phyloP scores from a whole-genome alignment of 2,329 filamentous ascomycete species.

The Alternaria sp. region DNA sequence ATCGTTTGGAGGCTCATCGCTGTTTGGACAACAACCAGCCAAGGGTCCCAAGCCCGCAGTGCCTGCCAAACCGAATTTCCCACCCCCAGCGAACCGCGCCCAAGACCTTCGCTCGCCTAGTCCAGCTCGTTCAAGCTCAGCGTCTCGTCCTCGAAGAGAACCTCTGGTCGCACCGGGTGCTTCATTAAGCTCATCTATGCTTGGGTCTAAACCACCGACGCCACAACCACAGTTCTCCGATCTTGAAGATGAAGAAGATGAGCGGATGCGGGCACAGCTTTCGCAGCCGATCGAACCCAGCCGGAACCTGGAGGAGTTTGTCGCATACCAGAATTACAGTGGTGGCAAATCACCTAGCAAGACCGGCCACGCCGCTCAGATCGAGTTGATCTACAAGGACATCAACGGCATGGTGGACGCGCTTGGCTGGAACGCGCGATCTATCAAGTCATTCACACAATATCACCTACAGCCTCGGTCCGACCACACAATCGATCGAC shows the following conservation, averaged over 20 bases:
- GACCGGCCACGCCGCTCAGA: constrained; percentile 56
- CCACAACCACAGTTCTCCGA: constrained; percentile 50
- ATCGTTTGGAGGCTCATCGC: constrained; percentile 18
- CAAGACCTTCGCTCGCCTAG: constrained; percentile 75
- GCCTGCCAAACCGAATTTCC: constrained; percentile 58
- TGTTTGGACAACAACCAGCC: constrained; percentile 30
- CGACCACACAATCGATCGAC: constrained; percentile 65
- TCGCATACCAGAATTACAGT: constrained; percentile 62
- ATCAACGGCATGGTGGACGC: constrained; percentile 96
- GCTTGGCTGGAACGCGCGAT: constrained; percentile 84
- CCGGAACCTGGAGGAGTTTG: constrained; percentile 71
- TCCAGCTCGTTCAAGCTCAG: constrained; percentile 68
- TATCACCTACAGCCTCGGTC: constrained; percentile 64
- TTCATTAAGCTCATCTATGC: constrained; percentile 43
- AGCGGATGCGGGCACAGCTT: constrained; percentile 71
- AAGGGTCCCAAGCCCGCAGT: constrained; percentile 22
- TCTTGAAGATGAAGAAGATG: constrained; percentile 68
- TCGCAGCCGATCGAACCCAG: constrained; percentile 69
- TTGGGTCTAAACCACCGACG: constrained; percentile 47
- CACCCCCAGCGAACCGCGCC: constrained; percentile 57
- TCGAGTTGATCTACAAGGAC: constrained; percentile 72
- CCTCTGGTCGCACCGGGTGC: constrained; percentile 45
- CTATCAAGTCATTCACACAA: constrained; percentile 66
- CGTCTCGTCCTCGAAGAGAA: constrained; percentile 54
- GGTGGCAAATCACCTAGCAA: constrained; percentile 50